Base-by-base conservation (phyloP, 352 stramenopile species). In the Phytophthora pinifolia region DNA sequence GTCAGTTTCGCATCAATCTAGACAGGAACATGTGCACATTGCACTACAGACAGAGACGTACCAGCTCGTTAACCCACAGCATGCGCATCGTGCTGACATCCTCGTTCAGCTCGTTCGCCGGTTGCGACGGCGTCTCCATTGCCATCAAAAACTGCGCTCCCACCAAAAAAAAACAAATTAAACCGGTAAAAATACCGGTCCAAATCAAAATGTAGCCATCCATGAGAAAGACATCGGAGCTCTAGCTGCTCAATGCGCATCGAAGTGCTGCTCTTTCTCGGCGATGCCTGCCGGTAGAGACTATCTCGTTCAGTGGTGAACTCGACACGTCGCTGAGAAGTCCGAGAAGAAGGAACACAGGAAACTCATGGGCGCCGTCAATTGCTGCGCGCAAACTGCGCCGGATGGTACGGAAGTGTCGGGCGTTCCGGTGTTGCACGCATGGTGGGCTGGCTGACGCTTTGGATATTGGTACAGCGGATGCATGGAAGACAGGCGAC, bases 21-120 rank as follows among this genome's bases (percentile, higher is more conserved):
- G 15, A 42, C 35, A 2, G 9, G 30, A 44, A 14, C 22, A 29
- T 30, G 13, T 47, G 46, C 18, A 17, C 20, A 41, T 14, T 20
- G 18, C 31, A 1, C 8, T 12, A 9, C 15, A 46, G 13, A 55
- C 1, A 30, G 0, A 25, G 5, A 52, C 67, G n/a, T 41, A 94
- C 84, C 54, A 88, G 69, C 45, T 94, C 84, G 39, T 94, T 94
- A n/a, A 86, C 59, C 84, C 84, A 94, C 9, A 92, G 61, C 20
- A 51, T 66, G 30, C 74, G 77, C 70, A 94, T 82, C 14, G 72
- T 70, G 34, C 73, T 65, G 29, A 94, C 68, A 59, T 94, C 84
- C 46, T 94, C 84, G 50, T 94, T 94, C 15, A 94, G 61, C 53
- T 91, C 86, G 49, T 88, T 68, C 36, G 61, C 61, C 18, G 56